Base-by-base conservation (phyloP, 2,329 filamentous ascomycete species). In the Coniochaeta sp. region DNA sequence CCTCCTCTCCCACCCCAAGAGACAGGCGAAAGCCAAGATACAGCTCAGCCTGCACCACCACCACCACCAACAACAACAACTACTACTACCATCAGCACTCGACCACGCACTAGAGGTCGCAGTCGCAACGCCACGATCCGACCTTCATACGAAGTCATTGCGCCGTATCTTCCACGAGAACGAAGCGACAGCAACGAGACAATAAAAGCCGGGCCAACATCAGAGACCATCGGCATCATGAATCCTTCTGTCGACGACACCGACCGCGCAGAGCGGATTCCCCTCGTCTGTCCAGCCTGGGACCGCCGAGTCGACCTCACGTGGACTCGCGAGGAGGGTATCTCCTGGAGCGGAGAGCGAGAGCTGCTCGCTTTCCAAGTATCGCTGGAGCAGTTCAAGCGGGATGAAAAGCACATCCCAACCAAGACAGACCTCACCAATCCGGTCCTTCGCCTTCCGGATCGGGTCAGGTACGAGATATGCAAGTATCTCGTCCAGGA, bases 261-360 rank as follows among this genome's bases (percentile, higher is more conserved):
- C 19, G 28, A 24, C 40, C 17, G 32, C 59, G 26, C 40, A 47
- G 36, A 40, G 44, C 17, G 47, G 47, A 16, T 42, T 22, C 36
- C 55, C 28, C 44, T 58, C 24, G 56, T 61, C 34, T 47, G 28
- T 38, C 62, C 65, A 2, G 58, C 65, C 1, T 67, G 65, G 55
- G 66, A 68, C 57, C 65, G 66, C 14, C 63, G 59, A 2, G 62
- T 66, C 16, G 66, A 68, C 28, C n/a, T 66, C 9, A 34, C 61
- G 5, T 67, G 65, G 66, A 40, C 60, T 19, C 55, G 55, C 8
- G 58, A 58, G 2, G 50, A 58, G 12, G 59, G 50, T 10, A n/a
- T 42, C 4, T 59, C 14, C 24, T 63, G 22, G 44, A 50, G 26
- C 14, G 55, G 24, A 19, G 34, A 24, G 12, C 19, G 55, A 4